These are phyloP conservation scores for Trichoderma virens DNA, from an alignment of 495 filamentous ascomycete species.

Conservation along the genomic window DNA sequence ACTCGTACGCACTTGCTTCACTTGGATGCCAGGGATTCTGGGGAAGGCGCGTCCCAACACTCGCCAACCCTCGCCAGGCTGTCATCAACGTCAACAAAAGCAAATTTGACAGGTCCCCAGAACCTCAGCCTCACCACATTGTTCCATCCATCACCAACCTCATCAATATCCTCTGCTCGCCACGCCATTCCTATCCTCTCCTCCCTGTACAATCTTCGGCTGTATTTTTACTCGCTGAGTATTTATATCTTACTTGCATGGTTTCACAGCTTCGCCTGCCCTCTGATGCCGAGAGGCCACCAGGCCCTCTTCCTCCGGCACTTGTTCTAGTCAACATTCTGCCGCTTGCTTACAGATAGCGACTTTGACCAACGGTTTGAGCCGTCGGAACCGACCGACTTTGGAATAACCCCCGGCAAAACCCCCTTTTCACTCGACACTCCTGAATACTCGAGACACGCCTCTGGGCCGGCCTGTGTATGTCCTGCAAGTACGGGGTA, in stretches of 20 bases:
- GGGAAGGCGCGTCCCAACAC: too few species aligned
- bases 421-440: not conserved
- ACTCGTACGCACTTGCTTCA: too few species aligned
- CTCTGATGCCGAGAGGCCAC: not conserved
- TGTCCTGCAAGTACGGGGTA: not conserved
- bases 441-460: not conserved
- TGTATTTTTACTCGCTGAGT: not conserved
- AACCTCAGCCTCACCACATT: not conserved
- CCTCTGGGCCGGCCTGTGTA: not conserved
- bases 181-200: not conserved
- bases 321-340: not conserved
- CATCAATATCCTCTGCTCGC: not conserved
- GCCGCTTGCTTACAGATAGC: not conserved
- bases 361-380: not conserved
- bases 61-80: too few species aligned
- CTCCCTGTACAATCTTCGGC: not conserved
- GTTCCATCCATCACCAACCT: not conserved
- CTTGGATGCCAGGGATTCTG: too few species aligned
- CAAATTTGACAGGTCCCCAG: not conserved
- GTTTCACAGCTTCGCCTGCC: not conserved
- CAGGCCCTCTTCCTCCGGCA: not conserved
- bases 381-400: not conserved
- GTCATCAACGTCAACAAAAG: not conserved
- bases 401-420: not conserved
- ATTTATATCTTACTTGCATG: not conserved